Conservation (phyloP, 2,329 filamentous ascomycete species). For the Talaromyces sp. region DNA sequence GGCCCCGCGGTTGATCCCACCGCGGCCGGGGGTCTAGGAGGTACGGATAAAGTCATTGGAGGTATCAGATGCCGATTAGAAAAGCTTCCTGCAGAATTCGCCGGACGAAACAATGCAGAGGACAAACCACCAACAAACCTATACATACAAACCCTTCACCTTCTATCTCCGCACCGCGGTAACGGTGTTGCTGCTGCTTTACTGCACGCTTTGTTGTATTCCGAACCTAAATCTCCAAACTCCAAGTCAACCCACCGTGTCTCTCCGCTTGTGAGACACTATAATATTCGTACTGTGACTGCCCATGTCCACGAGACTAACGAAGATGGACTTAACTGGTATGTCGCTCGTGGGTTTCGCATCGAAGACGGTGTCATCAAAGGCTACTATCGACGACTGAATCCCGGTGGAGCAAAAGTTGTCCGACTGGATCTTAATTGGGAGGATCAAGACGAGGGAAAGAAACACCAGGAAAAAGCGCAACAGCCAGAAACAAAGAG, state of each 20-base stretch:
- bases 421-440: slow-evolving; percentile 37
- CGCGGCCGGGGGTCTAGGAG: slow-evolving; percentile 17
- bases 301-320: slow-evolving; percentile 64
- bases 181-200: slow-evolving; percentile 55
- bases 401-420: slow-evolving; percentile 52
- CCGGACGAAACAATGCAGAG: slow-evolving; percentile 7
- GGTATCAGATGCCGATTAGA: slow-evolving; percentile 47
- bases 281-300: slow-evolving; percentile 50
- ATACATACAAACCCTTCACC: slow-evolving; percentile 59
- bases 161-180: slow-evolving; percentile 56
- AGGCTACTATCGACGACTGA: slow-evolving; percentile 57
- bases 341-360: slow-evolving; percentile 54
- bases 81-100: slow-evolving; percentile 20
- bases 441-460: slow-evolving; percentile 18
- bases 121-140: slow-evolving; percentile 37
- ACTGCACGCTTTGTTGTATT: slow-evolving; percentile 40
- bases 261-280: slow-evolving; percentile 40
- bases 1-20: slow-evolving; percentile 14
- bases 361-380: slow-evolving; percentile 47
- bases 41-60: slow-evolving; percentile 42
- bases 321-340: slow-evolving; percentile 57
- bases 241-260: slow-evolving; percentile 15
- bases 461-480: background rate
- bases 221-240: slow-evolving; percentile 9
- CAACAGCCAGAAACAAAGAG: background rate